Base-by-base conservation (phyloP, 257 asterid genomes). In the Lycium ferocissimum region DNA sequence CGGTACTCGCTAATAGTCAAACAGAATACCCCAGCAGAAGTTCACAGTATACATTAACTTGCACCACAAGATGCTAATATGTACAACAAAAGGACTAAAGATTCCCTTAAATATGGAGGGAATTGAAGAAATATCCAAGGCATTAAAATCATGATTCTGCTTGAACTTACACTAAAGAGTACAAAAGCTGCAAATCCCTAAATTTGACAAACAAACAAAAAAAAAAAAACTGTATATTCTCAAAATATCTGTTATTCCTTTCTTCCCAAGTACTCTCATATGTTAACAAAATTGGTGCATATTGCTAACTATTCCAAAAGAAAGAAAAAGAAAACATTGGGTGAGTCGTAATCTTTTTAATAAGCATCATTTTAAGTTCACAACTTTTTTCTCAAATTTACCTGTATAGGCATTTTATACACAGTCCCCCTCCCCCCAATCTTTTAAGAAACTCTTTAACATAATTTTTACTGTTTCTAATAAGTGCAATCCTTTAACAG, bases 341-440 rank as follows among this genome's bases (percentile, higher is more conserved):
- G 0, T 65, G 7, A 26, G 58, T 53, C 5, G 15, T 51, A 53
- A 54, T 14, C 9, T 76, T 53, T 22, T 26, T 7, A 15, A 15
- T 7, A 7, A 70, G 12, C 13, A 38, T 3, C 79, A 38, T 70
- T 40, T 69, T 0, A 49, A 76, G 9, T 76, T 49, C 14, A 76
- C 79, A 71, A 40, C 22, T 49, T 75, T 75, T 49, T 49, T 8
- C 79, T 71, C 78, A 71, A 71, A 49, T 71, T 8, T n/a, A 71
- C 57, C 37, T 58, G 65, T 58, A 17, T 18, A 62, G 6, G 1
- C 79, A 71, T 71, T 71, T 70, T 53, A 53, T 53, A 53, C 8
- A 10, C 58, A 53, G 9, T 47, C 33, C 33, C 33, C 33, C 33
- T 53, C 15, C 58, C 17, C 17, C 17, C 15, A 26, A 10, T 53